phyloP scores from a whole-genome alignment of 768 basidiomycete genomes.

The Leucocoprinus sp. region DNA sequence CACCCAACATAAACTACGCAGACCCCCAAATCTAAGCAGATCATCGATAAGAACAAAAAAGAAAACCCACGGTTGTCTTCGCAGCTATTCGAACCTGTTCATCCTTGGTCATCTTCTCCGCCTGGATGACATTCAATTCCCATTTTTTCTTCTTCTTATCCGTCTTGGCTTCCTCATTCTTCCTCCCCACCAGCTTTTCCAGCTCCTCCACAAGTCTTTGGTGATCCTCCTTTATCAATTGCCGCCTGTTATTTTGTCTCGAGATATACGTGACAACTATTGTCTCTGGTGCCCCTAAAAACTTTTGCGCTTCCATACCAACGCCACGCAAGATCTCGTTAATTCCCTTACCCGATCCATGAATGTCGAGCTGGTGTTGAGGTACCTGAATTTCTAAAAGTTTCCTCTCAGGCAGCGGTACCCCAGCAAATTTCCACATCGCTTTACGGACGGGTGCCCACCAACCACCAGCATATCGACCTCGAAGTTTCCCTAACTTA shows the following conservation, averaged over 20 bases:
- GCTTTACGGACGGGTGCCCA: constrained; percentile 69
- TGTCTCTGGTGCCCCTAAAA: constrained; percentile 34
- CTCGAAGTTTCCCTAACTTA: constrained; percentile 23
- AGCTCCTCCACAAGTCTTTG: constrained; percentile 43
- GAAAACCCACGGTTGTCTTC: constrained; percentile 55
- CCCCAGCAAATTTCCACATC: constrained; percentile 61
- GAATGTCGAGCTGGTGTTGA: constrained; percentile 7
- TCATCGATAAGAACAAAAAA: background rate
- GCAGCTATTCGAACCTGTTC: constrained; percentile 62
- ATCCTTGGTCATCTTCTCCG: constrained; percentile 64
- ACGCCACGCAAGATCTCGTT: constrained; percentile 17
- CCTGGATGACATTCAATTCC: constrained; percentile 54
- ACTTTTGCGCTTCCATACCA: constrained; percentile 19
- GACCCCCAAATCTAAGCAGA: background rate
- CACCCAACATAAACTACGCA: constrained; percentile 55
- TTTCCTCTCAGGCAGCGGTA: background rate
- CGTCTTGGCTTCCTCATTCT: constrained; percentile 19
- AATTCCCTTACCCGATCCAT: constrained; percentile 10
- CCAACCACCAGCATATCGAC: constrained; percentile 49
- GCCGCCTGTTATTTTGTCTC: constrained; percentile 51
- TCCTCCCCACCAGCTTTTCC: constrained; percentile 37
- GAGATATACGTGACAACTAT: constrained; percentile 69
- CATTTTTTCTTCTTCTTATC: constrained; percentile 26
- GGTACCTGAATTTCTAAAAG: constrained; percentile 8
- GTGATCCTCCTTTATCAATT: constrained; percentile 50